Conservation (phyloP, 139 green algal species). For the Mesotaenium endlicherianum region DNA sequence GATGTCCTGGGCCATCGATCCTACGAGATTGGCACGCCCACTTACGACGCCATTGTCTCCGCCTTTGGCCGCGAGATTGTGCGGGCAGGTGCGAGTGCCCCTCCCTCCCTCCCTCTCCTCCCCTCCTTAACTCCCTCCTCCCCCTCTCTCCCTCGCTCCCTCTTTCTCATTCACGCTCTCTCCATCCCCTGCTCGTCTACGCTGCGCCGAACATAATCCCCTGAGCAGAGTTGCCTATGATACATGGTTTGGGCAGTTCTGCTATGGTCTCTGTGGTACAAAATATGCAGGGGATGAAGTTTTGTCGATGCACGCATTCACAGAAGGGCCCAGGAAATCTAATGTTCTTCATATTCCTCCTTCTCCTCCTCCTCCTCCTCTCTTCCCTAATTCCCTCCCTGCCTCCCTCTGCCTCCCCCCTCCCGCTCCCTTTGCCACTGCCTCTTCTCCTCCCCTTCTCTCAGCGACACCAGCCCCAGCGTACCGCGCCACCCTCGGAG, state of each 20-base stretch:
- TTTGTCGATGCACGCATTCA: too few species aligned
- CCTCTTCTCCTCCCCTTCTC: background rate
- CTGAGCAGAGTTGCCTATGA: too few species aligned
- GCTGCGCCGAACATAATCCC: too few species aligned
- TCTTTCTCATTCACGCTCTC: background rate
- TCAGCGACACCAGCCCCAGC: background rate
- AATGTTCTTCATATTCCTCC: background rate
- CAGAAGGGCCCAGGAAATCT: too few species aligned
- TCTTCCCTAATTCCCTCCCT: too few species aligned
- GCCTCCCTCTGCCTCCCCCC: too few species aligned
- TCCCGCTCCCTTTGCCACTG: background rate
- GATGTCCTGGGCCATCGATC: constrained; percentile 18
- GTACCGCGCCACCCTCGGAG: too few species aligned
- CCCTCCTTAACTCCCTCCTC: background rate
- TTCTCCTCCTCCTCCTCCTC: constrained; percentile 1
- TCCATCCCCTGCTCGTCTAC: too few species aligned
- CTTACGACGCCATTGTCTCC: background rate
- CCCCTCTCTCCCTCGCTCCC: background rate
- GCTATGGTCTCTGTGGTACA: too few species aligned
- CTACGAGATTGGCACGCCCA: constrained; percentile 17
- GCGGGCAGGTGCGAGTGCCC: background rate
- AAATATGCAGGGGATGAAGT: too few species aligned
- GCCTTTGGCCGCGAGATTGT: constrained; percentile 20
- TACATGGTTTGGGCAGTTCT: too few species aligned
- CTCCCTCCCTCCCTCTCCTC: background rate